Conservation (phyloP, 106 monocot species). For the Hemerocallis citrina region DNA sequence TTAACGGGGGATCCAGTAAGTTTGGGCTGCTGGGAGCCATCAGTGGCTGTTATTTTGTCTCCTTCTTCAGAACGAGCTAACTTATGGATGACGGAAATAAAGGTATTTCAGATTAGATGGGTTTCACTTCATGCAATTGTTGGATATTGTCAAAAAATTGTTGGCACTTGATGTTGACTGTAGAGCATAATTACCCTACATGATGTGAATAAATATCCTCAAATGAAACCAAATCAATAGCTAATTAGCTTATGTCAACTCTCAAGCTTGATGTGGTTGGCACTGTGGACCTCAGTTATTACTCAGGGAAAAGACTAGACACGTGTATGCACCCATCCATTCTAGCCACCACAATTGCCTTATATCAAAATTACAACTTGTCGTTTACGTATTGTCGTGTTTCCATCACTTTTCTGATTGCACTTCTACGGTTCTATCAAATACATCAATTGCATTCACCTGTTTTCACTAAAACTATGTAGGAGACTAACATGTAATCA, state of each 20-base stretch:
- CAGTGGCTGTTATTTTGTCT: constrained; percentile 65
- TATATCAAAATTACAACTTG: no score
- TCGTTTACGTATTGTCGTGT: no score
- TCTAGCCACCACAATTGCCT: no score
- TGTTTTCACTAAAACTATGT: no score
- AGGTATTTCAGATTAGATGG: constrained; percentile 24
- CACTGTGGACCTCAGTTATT: neutral
- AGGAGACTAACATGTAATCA: no score
- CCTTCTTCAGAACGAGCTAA: constrained; percentile 37
- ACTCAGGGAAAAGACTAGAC: no score
- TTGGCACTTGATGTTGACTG: neutral
- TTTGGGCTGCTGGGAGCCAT: constrained; percentile 86
- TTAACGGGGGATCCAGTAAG: constrained; percentile 68
- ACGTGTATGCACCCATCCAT: no score
- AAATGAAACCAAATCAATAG: neutral
- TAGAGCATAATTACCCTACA: neutral
- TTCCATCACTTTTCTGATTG: no score
- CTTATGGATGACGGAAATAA: constrained; percentile 65
- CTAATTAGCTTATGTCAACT: neutral
- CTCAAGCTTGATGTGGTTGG: neutral
- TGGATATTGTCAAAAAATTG: neutral
- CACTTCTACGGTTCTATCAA: no score
- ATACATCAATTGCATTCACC: no score
- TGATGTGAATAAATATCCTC: neutral
- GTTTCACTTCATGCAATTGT: neutral